Evolutionary conservation across 2,329 filamentous ascomycete species (phyloP), one percentile per base, ranked within the genome.

Genomic region (Myriosclerotinia duriaeana): DNA sequence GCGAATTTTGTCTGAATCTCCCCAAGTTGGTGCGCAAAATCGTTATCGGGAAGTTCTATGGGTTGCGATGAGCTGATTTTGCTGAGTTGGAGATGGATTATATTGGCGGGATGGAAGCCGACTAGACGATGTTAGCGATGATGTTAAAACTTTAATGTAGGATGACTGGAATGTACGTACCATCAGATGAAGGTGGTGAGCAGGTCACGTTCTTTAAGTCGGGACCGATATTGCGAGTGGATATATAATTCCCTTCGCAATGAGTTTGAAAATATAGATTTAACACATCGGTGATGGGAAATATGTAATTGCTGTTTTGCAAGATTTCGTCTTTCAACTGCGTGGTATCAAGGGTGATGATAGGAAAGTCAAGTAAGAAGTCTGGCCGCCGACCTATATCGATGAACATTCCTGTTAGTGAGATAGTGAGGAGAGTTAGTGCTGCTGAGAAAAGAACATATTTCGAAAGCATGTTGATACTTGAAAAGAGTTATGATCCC

Each of bases 231-330:
- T 22, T 38, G 36, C 30, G 58, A 2, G 30, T 60, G 14, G 30
- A 50, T 26, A 60, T 12, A 38, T 60, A 60, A 60, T 60, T 38
- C 2, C 58, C 58, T 26, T 60, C 58, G 5, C 58, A 50, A 22
- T 60, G 58, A 38, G 30, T 50, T 60, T 22, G 44, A 20, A 60
- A 60, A 60, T 50, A 60, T 38, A 60, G 14, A 50, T 50, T 60
- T 15, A 60, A 60, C 34, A 50, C 44, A 26, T 60, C 58, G 44
- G 58, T 50, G 9, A 60, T 50, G n/a, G 58, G 44, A 11, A 60
- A 34, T 22, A 1, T 50, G 44, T 38, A 60, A 11, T 60, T 50
- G 5, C 8, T 50, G n/a, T n/a, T 50, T 48, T 38, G 58, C 14
- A 60, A 38, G 2, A 60, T 26, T 30, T 50, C 20, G 5, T 12